A percentile compares a stretch with the other conserved stretches of the same genome.
Conservation (phyloP, 1,284 basidiomycete genomes). For the Leccinum subrobustum region DNA sequence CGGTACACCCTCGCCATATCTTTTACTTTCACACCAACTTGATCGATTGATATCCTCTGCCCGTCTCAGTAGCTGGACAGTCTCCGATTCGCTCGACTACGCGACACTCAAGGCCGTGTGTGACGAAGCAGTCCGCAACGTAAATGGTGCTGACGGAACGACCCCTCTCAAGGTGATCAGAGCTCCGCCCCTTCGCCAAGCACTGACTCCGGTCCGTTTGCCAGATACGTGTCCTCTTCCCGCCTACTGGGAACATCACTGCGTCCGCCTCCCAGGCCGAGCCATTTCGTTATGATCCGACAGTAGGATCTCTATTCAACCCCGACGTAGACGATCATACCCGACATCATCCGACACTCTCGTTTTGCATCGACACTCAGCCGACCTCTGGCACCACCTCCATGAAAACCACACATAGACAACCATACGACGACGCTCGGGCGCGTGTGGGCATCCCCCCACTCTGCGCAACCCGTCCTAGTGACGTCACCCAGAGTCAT, state of each 20-base stretch:
- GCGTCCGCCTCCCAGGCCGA: constrained; percentile 42
- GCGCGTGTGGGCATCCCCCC: constrained; percentile 47
- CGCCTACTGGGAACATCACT: constrained; percentile 42
- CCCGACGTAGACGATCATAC: constrained; percentile 31
- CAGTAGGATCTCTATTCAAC: constrained; percentile 38
- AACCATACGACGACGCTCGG: constrained; percentile 60
- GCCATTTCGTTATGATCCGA: constrained; percentile 46
- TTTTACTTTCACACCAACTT: constrained; percentile 58
- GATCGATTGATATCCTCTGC: constrained; percentile 56
- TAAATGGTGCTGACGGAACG: constrained; percentile 20
- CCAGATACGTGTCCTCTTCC: constrained; percentile 60
- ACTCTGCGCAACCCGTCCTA: constrained; percentile 16
- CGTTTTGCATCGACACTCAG: constrained; percentile 52
- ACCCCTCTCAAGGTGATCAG: constrained; percentile 37
- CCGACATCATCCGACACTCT: constrained; percentile 34
- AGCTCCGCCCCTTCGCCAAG: background rate
- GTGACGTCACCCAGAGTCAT: constrained; percentile 10
- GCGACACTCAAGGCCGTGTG: constrained; percentile 42
- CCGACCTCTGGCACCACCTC: constrained; percentile 49
- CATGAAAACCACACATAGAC: constrained; percentile 68
- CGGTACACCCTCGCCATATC: constrained; percentile 48
- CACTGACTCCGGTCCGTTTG: background rate
- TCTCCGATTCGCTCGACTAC: constrained; percentile 39
- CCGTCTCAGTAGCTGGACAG: constrained; percentile 48
- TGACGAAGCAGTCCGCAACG: constrained; percentile 39